Base-by-base conservation (phyloP, 179 eudicot genomes). In the Spergularia azorica region DNA sequence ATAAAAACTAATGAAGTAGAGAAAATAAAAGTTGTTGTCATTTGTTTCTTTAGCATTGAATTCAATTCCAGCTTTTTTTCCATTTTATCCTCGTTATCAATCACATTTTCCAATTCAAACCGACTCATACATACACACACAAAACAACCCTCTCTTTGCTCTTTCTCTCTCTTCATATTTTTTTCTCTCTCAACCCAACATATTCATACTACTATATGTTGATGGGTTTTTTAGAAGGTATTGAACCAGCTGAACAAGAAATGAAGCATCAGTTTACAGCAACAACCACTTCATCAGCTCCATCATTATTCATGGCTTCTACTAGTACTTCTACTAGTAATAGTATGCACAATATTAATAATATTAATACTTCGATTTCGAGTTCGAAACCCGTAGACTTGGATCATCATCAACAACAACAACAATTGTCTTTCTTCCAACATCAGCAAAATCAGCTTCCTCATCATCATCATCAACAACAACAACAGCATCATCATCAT, bases 81-180 rank as follows among this genome's bases (percentile, higher is more conserved):
- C 76, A 78, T 70, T 61, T 72, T 71, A 70, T 77, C 70, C 67
- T 62, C 80, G 17, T 39, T 52, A 54, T 56, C 59, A 51, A 18
- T 63, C 77, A 78, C 81, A 56, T 0, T 78, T 78, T 70, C 72
- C 81, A 70, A 77, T 63, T 61, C 20, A 32, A 70, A 70, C 73
- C 62, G 62, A 54, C 73, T 70, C 26, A 70, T 26, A 26, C 32
- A 26, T 46, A 39, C 46, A 43, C 50, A 67, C 12, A 66, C 20
- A 39, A 18, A 26, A 26, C 32, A 26, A 26, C 32, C 32, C 32
- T 26, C 18, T 50, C 57, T 38, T 56, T 4, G 8, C 14, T 14
- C 7, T 55, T 56, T n/a, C 32, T 26, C 63, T 57, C 18, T 15
- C 3, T 6, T 2, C 3, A 12, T 32, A 5, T n/a, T n/a, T 4